A percentile compares a stretch with the other conserved stretches of the same genome.
phyloP scores from a whole-genome alignment of 371 early-diverging fungal genomes.

The Apophysomyces sp. region DNA sequence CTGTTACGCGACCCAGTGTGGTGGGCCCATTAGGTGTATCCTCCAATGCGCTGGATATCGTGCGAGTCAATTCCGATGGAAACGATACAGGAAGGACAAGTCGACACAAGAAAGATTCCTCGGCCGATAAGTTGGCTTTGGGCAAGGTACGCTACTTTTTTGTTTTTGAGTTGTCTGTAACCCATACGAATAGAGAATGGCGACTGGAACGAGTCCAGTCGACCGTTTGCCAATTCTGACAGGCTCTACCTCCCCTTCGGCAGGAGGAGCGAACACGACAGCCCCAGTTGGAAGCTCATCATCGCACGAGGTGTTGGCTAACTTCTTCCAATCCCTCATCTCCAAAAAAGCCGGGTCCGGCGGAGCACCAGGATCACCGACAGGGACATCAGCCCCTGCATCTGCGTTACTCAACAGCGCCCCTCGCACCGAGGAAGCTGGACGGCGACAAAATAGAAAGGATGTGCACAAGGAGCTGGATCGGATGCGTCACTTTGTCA shows the following conservation, averaged over 20 bases:
- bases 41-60: constrained; percentile 23
- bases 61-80: constrained; percentile 9
- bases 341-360: constrained; percentile 56
- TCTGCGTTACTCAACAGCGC: constrained; percentile 4
- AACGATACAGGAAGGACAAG: constrained; percentile 13
- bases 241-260: constrained; percentile 10
- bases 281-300: constrained; percentile 15
- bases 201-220: neutral
- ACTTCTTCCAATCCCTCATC: constrained; percentile 86
- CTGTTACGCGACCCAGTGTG: constrained; percentile 28
- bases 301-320: constrained; percentile 77
- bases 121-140: constrained; percentile 4
- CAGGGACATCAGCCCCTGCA: constrained; percentile 20
- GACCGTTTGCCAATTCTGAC: constrained; percentile 7
- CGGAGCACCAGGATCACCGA: constrained; percentile 25
- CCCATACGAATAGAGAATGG: neutral
- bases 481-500: constrained; percentile 32
- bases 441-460: constrained; percentile 38
- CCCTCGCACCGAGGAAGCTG: constrained; percentile 21
- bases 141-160: constrained; percentile 2
- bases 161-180: neutral
- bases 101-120: constrained; percentile 9
- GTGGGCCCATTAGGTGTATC: constrained; percentile 36
- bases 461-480: constrained; percentile 48
- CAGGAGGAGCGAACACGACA: constrained; percentile 15